phyloP scores from a whole-genome alignment of 2,329 filamentous ascomycete genomes.

The Exophiala sp. region DNA sequence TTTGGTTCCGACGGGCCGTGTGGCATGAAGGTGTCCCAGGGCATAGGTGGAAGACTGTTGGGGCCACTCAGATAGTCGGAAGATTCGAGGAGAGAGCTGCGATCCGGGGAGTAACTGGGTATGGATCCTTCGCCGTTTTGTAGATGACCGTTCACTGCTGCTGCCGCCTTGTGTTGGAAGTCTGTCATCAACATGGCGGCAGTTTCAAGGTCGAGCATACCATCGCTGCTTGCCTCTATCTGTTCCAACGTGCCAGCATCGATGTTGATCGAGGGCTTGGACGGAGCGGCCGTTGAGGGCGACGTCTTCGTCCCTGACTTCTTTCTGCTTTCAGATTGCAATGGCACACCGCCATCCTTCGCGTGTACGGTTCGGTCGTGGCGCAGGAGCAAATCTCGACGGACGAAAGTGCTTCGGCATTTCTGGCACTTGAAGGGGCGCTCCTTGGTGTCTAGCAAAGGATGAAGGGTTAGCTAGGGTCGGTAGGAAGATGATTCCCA shows the following conservation, averaged over 20 bases:
- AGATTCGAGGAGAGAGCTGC: conserved; percentile 67
- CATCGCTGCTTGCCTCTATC: conserved; percentile 83
- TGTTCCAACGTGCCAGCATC: conserved; percentile 85
- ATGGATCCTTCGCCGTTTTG: conserved; percentile 44
- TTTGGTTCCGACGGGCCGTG: conserved; percentile 65
- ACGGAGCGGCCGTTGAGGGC: conserved; percentile 45
- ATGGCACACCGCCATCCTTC: conserved; percentile 69
- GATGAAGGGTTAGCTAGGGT: conserved; percentile 17
- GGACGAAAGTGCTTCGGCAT: conserved; percentile 96
- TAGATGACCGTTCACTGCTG: conserved; percentile 48
- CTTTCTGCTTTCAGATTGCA: conserved; percentile 32
- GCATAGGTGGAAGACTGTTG: conserved; percentile 76
- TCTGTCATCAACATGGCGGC: conserved; percentile 98
- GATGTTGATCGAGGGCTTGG: conserved; percentile 72
- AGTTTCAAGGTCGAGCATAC: conserved; percentile 90
- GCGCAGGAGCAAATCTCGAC: conserved; percentile 88
- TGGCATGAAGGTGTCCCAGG: conserved; percentile 85
- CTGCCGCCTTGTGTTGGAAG: conserved; percentile 92
- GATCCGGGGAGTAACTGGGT: conserved; percentile 67
- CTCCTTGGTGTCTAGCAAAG: conserved; percentile 81
- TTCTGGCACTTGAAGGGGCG: conserved; percentile 98
- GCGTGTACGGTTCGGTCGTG: conserved; percentile 98
- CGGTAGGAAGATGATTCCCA: conserved; percentile 3
- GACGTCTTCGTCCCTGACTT: conserved; percentile 62
- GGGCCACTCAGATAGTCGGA: conserved; percentile 70